Conservation (phyloP, 257 asterid species). For the Solanum arcanum region DNA sequence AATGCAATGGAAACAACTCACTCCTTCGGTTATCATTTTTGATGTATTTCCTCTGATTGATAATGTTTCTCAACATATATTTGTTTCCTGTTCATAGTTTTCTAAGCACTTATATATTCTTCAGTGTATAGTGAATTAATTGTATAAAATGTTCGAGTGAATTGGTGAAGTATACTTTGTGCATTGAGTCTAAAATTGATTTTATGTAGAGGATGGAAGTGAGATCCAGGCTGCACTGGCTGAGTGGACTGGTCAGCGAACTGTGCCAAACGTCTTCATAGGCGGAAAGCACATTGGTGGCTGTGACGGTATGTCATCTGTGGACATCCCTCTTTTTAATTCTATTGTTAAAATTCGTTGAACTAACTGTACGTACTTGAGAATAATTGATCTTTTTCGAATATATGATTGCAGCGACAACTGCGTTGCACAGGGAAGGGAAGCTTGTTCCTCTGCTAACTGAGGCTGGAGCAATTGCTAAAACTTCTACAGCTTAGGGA, state of each 20-base stretch:
- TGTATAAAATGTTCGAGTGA: not conserved
- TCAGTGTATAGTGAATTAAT: not conserved
- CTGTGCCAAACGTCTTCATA: constrained; percentile 85
- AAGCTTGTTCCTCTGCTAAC: constrained; percentile 71
- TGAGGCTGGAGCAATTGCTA: constrained; percentile 69
- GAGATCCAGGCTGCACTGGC: constrained; percentile 68
- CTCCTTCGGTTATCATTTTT: not conserved
- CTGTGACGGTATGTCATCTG: constrained; percentile 48
- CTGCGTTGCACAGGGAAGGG: constrained; percentile 45
- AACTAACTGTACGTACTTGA: not conserved
- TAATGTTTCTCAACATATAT: not conserved
- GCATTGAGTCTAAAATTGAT: not conserved
- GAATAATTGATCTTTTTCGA: not conserved
- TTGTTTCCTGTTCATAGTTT: not conserved
- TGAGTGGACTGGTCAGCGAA: constrained; percentile 67
- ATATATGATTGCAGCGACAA: constrained; percentile 47
- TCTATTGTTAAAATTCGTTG: not conserved
- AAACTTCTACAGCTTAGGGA: constrained; percentile 38
- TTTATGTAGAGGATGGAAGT: constrained; percentile 57
- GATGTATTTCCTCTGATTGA: not conserved
- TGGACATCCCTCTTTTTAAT: not conserved
- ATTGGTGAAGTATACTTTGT: not conserved
- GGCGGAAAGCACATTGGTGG: constrained; percentile 93
- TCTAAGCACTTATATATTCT: not conserved
- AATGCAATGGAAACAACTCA: not conserved